Evolutionary conservation across 1,139 yeast species (phyloP).

Genomic region (Blastobotrys ciferrii): DNA sequence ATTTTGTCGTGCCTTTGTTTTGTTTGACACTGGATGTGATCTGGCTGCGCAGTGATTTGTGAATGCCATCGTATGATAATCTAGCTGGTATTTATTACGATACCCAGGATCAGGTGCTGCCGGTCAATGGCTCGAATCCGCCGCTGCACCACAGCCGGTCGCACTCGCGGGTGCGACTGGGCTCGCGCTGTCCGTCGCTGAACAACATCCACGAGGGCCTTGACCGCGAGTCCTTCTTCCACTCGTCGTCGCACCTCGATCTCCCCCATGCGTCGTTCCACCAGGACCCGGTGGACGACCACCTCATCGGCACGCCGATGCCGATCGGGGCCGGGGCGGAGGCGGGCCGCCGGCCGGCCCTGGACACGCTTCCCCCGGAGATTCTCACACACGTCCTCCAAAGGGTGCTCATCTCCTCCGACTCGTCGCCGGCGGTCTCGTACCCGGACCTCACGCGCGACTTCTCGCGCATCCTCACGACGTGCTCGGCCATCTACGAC

Average conservation of each 20-base stretch:
- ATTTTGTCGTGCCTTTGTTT: background rate
- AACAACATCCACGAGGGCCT: slow-evolving; percentile 17
- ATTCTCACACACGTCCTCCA: slow-evolving; percentile 34
- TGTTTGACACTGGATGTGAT: background rate
- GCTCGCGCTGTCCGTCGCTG: slow-evolving; percentile 9
- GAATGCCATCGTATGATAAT: slow-evolving; percentile 20
- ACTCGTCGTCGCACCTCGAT: slow-evolving; percentile 17
- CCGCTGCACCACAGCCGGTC: slow-evolving; percentile 11
- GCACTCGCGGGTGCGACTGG: background rate
- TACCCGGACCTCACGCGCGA: slow-evolving; percentile 18
- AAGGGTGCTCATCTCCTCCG: slow-evolving; percentile 27
- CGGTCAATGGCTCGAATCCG: slow-evolving; percentile 13
- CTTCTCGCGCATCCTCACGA: slow-evolving; percentile 32
- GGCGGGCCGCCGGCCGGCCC: slow-evolving; percentile 10
- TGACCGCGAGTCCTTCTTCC: slow-evolving; percentile 13
- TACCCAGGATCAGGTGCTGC: slow-evolving; percentile 15
- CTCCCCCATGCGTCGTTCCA: slow-evolving; percentile 7
- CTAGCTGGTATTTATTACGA: slow-evolving; percentile 20
- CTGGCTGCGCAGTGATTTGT: background rate
- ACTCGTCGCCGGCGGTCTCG: slow-evolving; percentile 13
- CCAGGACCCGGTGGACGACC: slow-evolving; percentile 4
- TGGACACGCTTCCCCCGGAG: slow-evolving; percentile 35
- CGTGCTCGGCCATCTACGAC: slow-evolving; percentile 37
- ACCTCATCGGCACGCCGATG: slow-evolving; percentile 1
- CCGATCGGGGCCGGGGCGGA: slow-evolving; percentile 6